Base-by-base conservation (phyloP, 306 rosid genomes). In the Medicago truncatula region DNA sequence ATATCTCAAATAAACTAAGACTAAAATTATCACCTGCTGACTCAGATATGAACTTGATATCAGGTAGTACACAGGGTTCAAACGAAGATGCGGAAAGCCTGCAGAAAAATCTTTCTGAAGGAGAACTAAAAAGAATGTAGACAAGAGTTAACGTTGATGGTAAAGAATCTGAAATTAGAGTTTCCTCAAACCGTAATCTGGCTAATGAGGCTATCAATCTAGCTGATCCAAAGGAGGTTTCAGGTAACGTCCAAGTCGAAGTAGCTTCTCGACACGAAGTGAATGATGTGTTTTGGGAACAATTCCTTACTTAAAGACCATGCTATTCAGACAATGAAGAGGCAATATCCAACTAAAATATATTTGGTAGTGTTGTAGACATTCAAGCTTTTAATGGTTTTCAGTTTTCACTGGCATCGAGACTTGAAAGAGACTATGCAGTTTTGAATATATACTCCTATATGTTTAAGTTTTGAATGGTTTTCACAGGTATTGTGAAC, bases 231-330 rank as follows among this genome's bases (percentile, higher is more conserved):
- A 75, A 64, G 71, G 91, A 90, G 81, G 82, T 85, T 78, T 80
- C 83, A 34, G 85, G 71, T 38, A 87, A 81, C 83, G 80, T 63
- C 67, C 88, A 83, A 34, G 93, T 41, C 47, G 75, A 85, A 39
- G 67, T 82, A 15, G 78, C 86, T 41, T 85, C 86, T 80, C 91
- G 93, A 20, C 86, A n/a, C 18, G 85, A 92, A n/a, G n/a, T n/a
- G n/a, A n/a, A n/a, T n/a, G n/a, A n/a, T n/a, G n/a, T n/a, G n/a
- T n/a, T n/a, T n/a, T 96, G 98, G 99, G 99, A 92, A 83, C 99
- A 90, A 82, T 96, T 96, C 83, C 96, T 96, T 41, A 96, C 98
- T 0, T 98, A 96, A 83, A 96, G 97, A 76, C 99, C 98, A 9
- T 97, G 97, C 46, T 91, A 95, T 59, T 78, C 87, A n/a, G 97